Evolutionary conservation across 805 yeast species (phyloP).

Genomic region (Zygotorulaspora florentina): DNA sequence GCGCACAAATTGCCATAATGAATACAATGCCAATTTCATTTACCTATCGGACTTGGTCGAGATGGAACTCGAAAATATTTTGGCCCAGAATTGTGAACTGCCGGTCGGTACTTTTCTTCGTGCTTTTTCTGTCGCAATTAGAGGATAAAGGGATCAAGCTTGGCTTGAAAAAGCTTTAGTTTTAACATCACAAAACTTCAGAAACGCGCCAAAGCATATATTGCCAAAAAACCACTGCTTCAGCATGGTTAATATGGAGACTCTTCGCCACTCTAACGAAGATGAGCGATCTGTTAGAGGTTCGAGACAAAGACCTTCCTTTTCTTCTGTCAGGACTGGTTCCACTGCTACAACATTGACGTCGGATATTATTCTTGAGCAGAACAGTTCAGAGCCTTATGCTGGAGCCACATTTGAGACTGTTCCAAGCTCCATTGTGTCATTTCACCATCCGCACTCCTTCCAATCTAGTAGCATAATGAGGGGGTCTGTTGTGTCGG

Average conservation of each 20-base stretch:
- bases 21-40: too few relatives aligned
- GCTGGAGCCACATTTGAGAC: conserved; percentile 75
- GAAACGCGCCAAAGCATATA: background rate
- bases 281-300: conserved; percentile 4
- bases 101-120: background rate
- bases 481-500: conserved; percentile 19
- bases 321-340: conserved; percentile 33
- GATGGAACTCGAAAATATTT: too few relatives aligned
- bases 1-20: too few relatives aligned
- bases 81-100: too few relatives aligned
- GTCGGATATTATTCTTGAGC: conserved; percentile 40
- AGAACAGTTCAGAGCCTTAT: conserved; percentile 64
- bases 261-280: conserved; percentile 4
- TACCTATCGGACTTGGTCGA: too few relatives aligned
- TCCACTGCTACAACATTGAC: conserved; percentile 33
- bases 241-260: conserved; percentile 6
- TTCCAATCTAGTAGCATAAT: conserved; percentile 33
- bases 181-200: background rate
- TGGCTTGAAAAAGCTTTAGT: too few relatives aligned
- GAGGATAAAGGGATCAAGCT: too few relatives aligned
- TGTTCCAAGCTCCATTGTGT: conserved; percentile 71
- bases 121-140: too few relatives aligned
- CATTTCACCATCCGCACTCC: conserved; percentile 68
- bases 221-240: background rate
- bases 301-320: conserved; percentile 22